Percentiles rank a stretch among this genome's conserved stretches.
Evolutionary conservation across 192 early-diverging fungal genomes (phyloP).

Genomic region (Geranomyces variabilis): DNA sequence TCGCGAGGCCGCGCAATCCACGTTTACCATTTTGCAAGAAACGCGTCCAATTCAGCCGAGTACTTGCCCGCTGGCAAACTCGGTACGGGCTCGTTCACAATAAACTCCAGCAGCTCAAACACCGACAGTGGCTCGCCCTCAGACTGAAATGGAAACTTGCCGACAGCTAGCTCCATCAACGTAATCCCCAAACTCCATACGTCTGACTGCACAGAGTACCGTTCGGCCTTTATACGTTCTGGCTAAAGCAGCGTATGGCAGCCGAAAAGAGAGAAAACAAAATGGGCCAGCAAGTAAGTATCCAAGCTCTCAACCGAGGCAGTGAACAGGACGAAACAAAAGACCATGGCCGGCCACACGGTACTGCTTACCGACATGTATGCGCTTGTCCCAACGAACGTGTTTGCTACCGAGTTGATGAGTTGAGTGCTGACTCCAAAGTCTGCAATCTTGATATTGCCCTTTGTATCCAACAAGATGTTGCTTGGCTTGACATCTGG

Average conservation of each 20-base stretch:
- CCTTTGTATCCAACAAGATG: conserved; percentile 85
- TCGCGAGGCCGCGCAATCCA: too few relatives aligned
- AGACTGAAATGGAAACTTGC: conserved; percentile 90
- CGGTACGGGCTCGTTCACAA: conserved; percentile 87
- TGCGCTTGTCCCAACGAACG: conserved; percentile 95
- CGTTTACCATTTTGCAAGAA: conserved; percentile 77
- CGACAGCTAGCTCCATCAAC: conserved; percentile 91
- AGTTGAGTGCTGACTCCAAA: conserved; percentile 95
- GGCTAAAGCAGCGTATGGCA: conserved; percentile 66
- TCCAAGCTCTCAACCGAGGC: too few relatives aligned
- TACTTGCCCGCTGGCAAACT: conserved; percentile 65
- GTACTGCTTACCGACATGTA: conserved; percentile 82
- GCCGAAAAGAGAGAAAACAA: conserved; percentile 21
- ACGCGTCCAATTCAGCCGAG: conserved; percentile 73
- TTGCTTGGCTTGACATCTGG: conserved; percentile 99
- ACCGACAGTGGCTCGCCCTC: conserved; percentile 75
- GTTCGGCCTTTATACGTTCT: conserved; percentile 90
- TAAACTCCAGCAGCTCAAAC: conserved; percentile 93
- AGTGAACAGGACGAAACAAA: too few relatives aligned
- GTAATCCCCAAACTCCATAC: conserved; percentile 94
- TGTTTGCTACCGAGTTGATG: conserved; percentile 85
- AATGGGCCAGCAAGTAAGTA: not conserved
- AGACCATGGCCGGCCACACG: too few relatives aligned
- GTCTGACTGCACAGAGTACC: conserved; percentile 85
- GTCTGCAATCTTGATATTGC: conserved; percentile 95